Base-by-base conservation (phyloP, 169 alveolate genomes). In the Eimeria necatrix region DNA sequence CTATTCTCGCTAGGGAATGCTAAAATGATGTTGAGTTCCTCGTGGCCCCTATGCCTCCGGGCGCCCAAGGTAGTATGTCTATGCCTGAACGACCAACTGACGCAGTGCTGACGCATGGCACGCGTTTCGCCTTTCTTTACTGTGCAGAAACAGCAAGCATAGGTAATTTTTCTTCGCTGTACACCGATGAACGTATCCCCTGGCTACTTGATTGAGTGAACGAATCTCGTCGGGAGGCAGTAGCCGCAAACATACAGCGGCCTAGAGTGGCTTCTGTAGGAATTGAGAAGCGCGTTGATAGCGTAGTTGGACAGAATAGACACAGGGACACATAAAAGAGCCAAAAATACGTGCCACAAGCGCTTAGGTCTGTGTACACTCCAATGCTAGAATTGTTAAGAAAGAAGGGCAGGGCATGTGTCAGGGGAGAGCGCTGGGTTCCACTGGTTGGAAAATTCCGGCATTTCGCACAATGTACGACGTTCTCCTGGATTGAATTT, bases 371-470 rank as follows among this genome's bases (percentile, higher is more conserved):
- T 48, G 12, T 53, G 53, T 4, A 16, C 56, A 81, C 51, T 52
- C 26, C 90, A 64, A 52, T 81, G 90, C n/a, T 41, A 22, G 59
- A 51, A 5, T 18, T 24, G 24, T 56, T 59, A 85, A 1, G 92
- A 85, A 26, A 85, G 64, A 49, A 85, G 80, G 18, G 92, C 92
- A 16, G 92, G 92, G 53, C 92, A 85, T 16, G 92, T 85, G 92
- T 85, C 81, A 8, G 92, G 64, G 20, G 92, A 10, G 32, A 85
- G 92, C 5, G 73, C 92, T n/a, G 92, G 92, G 24, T 53, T 71
- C 92, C 92, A 85, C 92, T 85, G 92, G 51, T 60, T 32, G 64
- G 92, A 18, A 60, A 60, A 60, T 32, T 60, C 70, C 49, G 92
- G 92, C 92, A 85, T 32, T 20, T 85, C 80, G 92, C 92, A 85